Evolutionary conservation across 345 rosid genomes (phyloP), one percentile per base, ranked within the genome.

Genomic region (Aquilaria malaccensis): DNA sequence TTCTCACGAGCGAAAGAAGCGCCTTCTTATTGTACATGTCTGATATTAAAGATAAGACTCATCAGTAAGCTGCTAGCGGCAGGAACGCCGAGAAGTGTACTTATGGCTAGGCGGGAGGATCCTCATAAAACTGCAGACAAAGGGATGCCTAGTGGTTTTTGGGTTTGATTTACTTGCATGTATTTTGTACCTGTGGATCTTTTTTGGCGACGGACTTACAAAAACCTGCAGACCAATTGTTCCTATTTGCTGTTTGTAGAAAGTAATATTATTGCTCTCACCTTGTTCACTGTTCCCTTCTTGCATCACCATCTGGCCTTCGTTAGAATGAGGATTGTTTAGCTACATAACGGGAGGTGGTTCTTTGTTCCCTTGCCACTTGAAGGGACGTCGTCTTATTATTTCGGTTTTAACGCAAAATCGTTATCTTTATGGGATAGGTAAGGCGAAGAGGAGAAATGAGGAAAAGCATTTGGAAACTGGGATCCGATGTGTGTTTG

Each of bases 11-110:
- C 43, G 7, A 37, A 9, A 2, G 7, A 62, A 64, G 50, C 51
- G 48, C 64, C 68, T 62, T 71, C 30, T 64, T 68, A 63, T 37
- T 82, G 84, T 77, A 75, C 68, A 79, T 82, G 87, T 73, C 71
- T 70, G 69, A 70, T 76, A 65, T 75, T 77, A 69, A 76, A 77
- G 73, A 68, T 65, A 74, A 73, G 67, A 74, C 72, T 66, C 62
- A 52, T 67, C 72, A 62, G 66, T 70, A 69, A 52, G 67, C 69
- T 59, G 70, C 61, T 72, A 64, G 70, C 64, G 51, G 76, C 65
- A 72, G 67, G 47, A 67, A 66, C 67, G 54, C 45, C 57, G 65
- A 37, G 74, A 64, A 70, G 69, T 75, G 70, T 78, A 64, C 63
- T 55, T 71, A 59, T 74, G 68, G 69, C 70, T 70, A 77, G 77